These are phyloP conservation scores for Elsinoe ampelina DNA, from an alignment of 2,329 filamentous ascomycete genomes.

Conservation along the genomic window DNA sequence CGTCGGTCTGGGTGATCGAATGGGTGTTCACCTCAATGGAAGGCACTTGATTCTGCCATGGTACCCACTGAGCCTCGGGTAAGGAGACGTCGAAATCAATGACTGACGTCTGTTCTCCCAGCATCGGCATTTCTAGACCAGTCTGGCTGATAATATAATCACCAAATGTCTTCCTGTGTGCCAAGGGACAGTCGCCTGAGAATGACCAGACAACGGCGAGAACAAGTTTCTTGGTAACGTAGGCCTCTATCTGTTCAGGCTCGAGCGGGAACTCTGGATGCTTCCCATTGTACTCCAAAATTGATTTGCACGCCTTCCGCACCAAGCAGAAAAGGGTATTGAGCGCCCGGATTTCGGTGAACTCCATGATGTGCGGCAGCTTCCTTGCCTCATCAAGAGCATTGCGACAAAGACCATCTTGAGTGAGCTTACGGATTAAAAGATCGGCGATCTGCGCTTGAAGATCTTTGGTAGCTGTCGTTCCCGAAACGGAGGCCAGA, in stretches of 20 bases:
- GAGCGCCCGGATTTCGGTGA: conserved; percentile 79
- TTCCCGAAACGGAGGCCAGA: conserved; percentile 39
- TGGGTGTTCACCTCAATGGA: conserved; percentile 96
- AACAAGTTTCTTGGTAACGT: conserved; percentile 86
- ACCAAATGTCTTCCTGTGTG: conserved; percentile 80
- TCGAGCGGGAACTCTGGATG: conserved; percentile 92
- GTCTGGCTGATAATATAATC: conserved; percentile 74
- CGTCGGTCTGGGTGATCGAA: conserved; percentile 93
- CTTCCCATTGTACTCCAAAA: conserved; percentile 92
- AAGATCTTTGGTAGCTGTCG: conserved; percentile 61
- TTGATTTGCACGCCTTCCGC: conserved; percentile 84
- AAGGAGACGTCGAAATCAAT: conserved; percentile 93
- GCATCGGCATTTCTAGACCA: conserved; percentile 72
- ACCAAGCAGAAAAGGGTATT: conserved; percentile 91
- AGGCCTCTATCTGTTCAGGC: conserved; percentile 78
- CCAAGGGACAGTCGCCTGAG: conserved; percentile 84
- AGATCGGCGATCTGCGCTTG: conserved; percentile 74
- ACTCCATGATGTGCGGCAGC: conserved; percentile 98
- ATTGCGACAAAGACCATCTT: conserved; percentile 70
- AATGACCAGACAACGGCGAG: conserved; percentile 91
- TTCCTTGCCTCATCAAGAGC: conserved; percentile 65
- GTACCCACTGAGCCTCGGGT: conserved; percentile 78
- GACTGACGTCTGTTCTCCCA: conserved; percentile 67
- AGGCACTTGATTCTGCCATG: conserved; percentile 93
- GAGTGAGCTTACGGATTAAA: conserved; percentile 63